These are phyloP conservation scores for Parietichytrium sp. DNA, from an alignment of 108 stramenopile genomes.

Conservation along the genomic window DNA sequence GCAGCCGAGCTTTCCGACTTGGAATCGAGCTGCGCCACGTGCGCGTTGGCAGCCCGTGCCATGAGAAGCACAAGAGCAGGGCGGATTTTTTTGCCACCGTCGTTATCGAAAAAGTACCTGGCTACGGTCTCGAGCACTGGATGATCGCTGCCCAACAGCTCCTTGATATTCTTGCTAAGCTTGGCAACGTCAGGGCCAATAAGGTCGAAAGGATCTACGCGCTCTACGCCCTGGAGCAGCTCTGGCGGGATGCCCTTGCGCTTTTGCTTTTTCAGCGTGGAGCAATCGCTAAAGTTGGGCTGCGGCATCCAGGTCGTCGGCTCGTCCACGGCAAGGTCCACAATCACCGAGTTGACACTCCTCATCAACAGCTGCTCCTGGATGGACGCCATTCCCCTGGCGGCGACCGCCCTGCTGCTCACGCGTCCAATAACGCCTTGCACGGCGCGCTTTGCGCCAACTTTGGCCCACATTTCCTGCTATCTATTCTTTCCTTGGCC, in stretches of 20 bases:
- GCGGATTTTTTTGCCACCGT: conserved; percentile 75
- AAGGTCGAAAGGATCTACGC: conserved; percentile 58
- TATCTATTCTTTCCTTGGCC: too few relatives aligned
- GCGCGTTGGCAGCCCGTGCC: conserved; percentile 13
- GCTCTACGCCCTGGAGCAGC: not conserved
- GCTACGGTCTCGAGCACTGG: conserved; percentile 95
- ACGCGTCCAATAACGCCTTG: too few relatives aligned
- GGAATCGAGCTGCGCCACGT: not conserved
- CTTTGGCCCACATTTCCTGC: too few relatives aligned
- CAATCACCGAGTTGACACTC: conserved; percentile 14
- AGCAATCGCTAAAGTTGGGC: conserved; percentile 25
- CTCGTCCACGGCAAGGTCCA: conserved; percentile 18
- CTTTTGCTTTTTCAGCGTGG: not conserved
- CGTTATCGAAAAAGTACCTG: conserved; percentile 92
- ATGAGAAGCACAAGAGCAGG: conserved; percentile 59
- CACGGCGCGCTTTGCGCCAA: too few relatives aligned
- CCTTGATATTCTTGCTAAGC: conserved; percentile 88
- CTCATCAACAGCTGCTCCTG: not conserved
- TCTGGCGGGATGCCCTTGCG: not conserved
- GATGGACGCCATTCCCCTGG: conserved; percentile 13
- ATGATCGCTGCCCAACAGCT: conserved; percentile 90
- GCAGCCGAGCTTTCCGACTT: not conserved
- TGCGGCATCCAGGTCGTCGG: conserved; percentile 37
- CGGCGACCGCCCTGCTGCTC: not conserved
- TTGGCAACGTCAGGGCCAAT: conserved; percentile 77